Evolutionary conservation across 139 green algal genomes (phyloP).

Genomic region (Raphidocelis subcapitata): DNA sequence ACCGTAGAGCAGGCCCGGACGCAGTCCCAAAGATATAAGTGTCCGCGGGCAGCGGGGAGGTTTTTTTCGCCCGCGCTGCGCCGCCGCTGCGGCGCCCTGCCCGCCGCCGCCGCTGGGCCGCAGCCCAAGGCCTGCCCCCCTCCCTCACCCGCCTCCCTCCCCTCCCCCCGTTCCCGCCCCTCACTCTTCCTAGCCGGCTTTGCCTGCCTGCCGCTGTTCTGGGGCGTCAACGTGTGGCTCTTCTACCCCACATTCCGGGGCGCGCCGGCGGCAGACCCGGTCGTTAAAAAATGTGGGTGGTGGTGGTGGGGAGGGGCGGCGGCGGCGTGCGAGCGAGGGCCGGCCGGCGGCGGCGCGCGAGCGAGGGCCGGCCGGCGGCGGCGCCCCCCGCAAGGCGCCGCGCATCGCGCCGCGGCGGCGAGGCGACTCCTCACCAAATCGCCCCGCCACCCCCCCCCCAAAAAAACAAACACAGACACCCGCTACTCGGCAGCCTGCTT

Average conservation of each 20-base stretch:
- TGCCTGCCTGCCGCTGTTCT: conserved; percentile 56
- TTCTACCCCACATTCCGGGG: conserved; percentile 58
- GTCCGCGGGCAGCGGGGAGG: not conserved
- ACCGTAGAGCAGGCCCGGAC: conserved; percentile 17
- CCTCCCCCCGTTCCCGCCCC: not conserved
- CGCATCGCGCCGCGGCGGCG: too few species aligned
- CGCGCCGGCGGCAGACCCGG: conserved; percentile 26
- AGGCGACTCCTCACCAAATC: too few species aligned
- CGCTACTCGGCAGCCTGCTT: conserved; percentile 43
- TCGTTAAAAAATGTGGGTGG: conserved; percentile 54
- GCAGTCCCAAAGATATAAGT: conserved; percentile 26
- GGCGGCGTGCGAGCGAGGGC: too few species aligned
- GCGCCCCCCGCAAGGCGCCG: too few species aligned
- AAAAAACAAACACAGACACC: conserved; percentile 46
- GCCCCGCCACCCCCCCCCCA: too few species aligned
- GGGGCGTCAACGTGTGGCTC: conserved; percentile 64
- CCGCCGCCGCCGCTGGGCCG: too few species aligned
- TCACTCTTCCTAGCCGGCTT: conserved; percentile 59
- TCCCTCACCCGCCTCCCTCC: too few species aligned
- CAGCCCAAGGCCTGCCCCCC: too few species aligned
- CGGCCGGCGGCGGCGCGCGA: too few species aligned
- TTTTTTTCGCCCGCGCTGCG: not conserved
- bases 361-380: too few species aligned
- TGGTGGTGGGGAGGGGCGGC: too few species aligned
- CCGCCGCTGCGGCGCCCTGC: not conserved